Conservation (phyloP, 345 rosid species). For the rapeseed (Brassica napus) region DNA sequence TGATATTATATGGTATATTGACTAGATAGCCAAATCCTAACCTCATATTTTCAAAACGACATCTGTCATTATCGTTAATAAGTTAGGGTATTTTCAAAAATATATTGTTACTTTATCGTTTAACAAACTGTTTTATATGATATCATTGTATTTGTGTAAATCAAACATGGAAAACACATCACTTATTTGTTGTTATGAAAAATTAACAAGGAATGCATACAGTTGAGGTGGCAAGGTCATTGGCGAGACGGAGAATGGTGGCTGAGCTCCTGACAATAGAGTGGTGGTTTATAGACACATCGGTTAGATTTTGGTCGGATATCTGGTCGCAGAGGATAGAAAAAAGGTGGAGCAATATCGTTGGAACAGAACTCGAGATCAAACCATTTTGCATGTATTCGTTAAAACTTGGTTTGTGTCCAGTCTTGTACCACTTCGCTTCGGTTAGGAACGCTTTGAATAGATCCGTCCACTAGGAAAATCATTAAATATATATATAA, state of each 20-base stretch:
- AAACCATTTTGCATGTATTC: conserved; percentile 49
- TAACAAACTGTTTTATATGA: not conserved
- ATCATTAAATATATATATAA: not conserved
- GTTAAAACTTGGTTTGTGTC: conserved; percentile 39
- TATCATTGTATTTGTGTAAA: not conserved
- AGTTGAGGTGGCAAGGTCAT: conserved; percentile 48
- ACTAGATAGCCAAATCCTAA: not conserved
- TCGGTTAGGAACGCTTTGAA: conserved; percentile 42
- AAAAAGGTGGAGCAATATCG: conserved; percentile 24
- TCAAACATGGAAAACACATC: not conserved
- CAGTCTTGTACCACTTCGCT: conserved; percentile 44
- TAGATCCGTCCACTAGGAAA: conserved; percentile 46
- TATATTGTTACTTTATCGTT: not conserved
- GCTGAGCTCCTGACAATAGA: conserved; percentile 32
- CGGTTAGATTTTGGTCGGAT: conserved; percentile 18
- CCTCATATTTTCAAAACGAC: not conserved
- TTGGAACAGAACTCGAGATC: conserved; percentile 38
- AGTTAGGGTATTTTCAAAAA: not conserved
- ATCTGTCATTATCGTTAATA: not conserved
- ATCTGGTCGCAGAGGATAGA: conserved; percentile 1
- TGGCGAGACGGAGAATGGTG: conserved; percentile 26
- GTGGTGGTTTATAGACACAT: not conserved
- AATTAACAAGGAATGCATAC: conserved; percentile 19
- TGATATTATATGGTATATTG: not conserved
- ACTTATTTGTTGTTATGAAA: not conserved